Evolutionary conservation across 78 protist genomes (phyloP), one percentile per base, ranked within the genome.

Genomic region (Dictyostelium capitatum): DNA sequence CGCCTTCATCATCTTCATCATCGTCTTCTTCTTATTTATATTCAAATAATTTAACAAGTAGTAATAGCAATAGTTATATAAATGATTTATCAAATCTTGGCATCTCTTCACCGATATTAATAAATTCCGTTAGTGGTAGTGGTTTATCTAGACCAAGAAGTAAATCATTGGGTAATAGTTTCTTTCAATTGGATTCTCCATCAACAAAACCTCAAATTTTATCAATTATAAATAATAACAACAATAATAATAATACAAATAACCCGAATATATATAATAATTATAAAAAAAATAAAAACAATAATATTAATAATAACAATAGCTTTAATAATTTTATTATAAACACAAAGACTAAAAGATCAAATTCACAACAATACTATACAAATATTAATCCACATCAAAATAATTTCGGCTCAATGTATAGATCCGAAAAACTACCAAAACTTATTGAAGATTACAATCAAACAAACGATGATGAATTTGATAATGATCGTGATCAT

Each of bases 11-110:
- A 9, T 56, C 83, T 19, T 20, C 53, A 20, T 62, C 41, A 12
- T 23, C 82, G 15, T 37, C 32, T 43, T 43, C 59, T 28, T 79
- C 89, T 12, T n/a, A 51, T 25, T 19, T 1, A 37, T n/a, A 9
- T 62, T 47, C 8, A 11, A 65, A 65, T 72, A 65, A 69, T 69
- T 69, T 10, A 14, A 57, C 47, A 6, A 82, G 25, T 15, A 32
- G 12, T 48, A 41, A 37, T 25, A 23, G 32, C 19, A 46, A 47
- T 37, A 62, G 57, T 43, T 80, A 65, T 51, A 70, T 65, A 28
- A 30, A 72, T 53, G 90, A 82, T 69, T n/a, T 82, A 5, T 69
- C 90, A 8, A 80, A 62, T 23, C 73, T 80, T 12, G 87, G 73
- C 23, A 62, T 80, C 11, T 56, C 78, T 9, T 80, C 75, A n/a